Base-by-base conservation (phyloP, 1,139 yeast species). In the Diutina mesorugosa region DNA sequence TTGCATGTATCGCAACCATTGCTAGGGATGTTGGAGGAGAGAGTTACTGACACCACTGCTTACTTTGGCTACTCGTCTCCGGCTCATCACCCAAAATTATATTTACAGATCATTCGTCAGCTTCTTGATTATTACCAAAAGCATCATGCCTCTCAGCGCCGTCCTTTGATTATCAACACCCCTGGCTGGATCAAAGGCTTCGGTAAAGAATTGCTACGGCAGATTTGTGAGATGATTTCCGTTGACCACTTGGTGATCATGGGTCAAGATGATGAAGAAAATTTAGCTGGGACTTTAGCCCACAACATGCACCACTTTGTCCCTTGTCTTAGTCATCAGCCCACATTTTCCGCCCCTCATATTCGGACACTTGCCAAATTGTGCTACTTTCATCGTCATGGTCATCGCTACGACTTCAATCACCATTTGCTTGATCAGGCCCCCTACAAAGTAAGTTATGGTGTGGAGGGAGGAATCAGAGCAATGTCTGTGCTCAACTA, bases 111-210 rank as follows among this genome's bases (percentile, higher is more conserved):
- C 28, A 50, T 50, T 38, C 45, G 18, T 10, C 41, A 32, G 14
- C 28, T 50, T n/a, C 4, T 50, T 5, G 53, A 38, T 29, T 6
- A 50, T 5, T 47, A 28, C 18, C 51, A 30, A 4, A n/a, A 18
- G 0, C 47, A 45, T 10, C 51, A 29, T 12, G 50, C 50, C 30
- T 2, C 50, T 5, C 26, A 47, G 9, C 32, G 51, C 6, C 29
- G 14, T 8, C 53, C 32, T 14, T 32, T 50, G 16, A n/a, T 50
- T 10, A 50, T 50, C 10, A 50, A 50, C 10, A 50, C 53, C 35
- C 53, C 53, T 7, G 53, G 53, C 9, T 50, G 53, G 53, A 32
- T 50, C 10, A n/a, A 38, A 14, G 53, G 53, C 7, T 30, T n/a
- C 16, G 53, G 53, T 18, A 50, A 50, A 18, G 45, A 30, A 8